These are phyloP conservation scores for Globisporangium nunn DNA, from an alignment of 352 stramenopile species.

Conservation along the genomic window DNA sequence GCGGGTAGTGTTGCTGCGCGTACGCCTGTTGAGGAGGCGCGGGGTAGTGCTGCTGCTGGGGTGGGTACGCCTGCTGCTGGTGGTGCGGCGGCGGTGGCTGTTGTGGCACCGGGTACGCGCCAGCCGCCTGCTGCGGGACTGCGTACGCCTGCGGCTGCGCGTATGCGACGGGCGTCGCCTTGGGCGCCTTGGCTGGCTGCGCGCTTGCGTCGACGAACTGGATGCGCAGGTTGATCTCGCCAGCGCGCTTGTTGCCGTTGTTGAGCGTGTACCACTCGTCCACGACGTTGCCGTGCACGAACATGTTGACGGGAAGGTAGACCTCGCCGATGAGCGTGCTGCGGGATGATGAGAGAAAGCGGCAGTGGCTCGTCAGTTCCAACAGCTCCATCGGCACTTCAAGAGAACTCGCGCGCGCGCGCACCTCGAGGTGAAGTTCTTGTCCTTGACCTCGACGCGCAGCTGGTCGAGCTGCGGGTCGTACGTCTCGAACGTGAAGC, in stretches of 20 bases:
- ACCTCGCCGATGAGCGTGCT: slow-evolving; percentile 72
- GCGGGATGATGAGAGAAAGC: background rate
- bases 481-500: slow-evolving; percentile 71
- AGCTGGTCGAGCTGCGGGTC: slow-evolving; percentile 72
- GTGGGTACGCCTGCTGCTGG: slow-evolving; percentile 20
- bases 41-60: slow-evolving; percentile 13
- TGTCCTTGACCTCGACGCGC: slow-evolving; percentile 75
- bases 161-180: slow-evolving; percentile 9
- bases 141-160: slow-evolving; percentile 23
- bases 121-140: slow-evolving; percentile 9
- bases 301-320: slow-evolving; percentile 68
- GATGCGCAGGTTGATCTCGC: slow-evolving; percentile 79
- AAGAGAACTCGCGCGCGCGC: background rate
- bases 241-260: slow-evolving; percentile 44
- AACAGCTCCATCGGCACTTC: background rate
- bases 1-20: background rate
- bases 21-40: slow-evolving; percentile 2
- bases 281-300: slow-evolving; percentile 49
- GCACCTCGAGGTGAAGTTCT: slow-evolving; percentile 68
- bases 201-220: slow-evolving; percentile 39
- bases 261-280: slow-evolving; percentile 83
- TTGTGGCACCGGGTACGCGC: too few relatives aligned
- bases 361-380: background rate
- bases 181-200: background rate
- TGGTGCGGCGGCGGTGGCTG: too few relatives aligned